Conservation (phyloP, 2,329 filamentous ascomycete genomes). For the Pyrenophora teres region DNA sequence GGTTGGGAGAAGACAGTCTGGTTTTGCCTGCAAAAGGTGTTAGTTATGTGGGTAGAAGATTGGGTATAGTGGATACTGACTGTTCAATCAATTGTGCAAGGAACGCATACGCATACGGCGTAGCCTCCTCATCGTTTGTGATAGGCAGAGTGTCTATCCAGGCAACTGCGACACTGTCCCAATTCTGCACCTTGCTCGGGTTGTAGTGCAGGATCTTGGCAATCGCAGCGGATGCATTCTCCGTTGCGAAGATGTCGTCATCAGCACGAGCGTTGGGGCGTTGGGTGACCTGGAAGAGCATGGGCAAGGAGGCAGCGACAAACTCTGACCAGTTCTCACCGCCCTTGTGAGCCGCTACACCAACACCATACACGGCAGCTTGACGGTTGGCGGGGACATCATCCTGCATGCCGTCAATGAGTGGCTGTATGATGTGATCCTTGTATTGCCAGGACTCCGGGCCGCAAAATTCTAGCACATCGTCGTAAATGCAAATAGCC, state of each 20-base stretch:
- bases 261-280: constrained; percentile 82
- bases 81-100: constrained; percentile 89
- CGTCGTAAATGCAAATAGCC: constrained; percentile 99
- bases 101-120: constrained; percentile 93
- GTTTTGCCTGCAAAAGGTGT: constrained; percentile 68
- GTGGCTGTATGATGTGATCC: constrained; percentile 81
- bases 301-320: constrained; percentile 75
- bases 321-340: constrained; percentile 88
- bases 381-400: constrained; percentile 88
- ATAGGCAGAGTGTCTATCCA: constrained; percentile 94
- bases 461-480: constrained; percentile 96
- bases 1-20: constrained; percentile 78
- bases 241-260: constrained; percentile 94
- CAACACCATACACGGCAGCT: constrained; percentile 93
- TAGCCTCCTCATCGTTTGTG: constrained; percentile 94
- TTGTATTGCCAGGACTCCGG: constrained; percentile 85
- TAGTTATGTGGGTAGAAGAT: background rate
- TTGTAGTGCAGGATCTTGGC: constrained; percentile 97
- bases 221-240: constrained; percentile 95
- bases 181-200: constrained; percentile 72
- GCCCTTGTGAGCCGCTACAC: constrained; percentile 91
- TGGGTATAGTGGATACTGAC: constrained; percentile 65
- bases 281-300: constrained; percentile 82
- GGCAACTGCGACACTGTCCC: constrained; percentile 74
- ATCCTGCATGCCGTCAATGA: constrained; percentile 85